Percentiles rank a stretch among this genome's conserved stretches.
These are phyloP conservation scores for Physcia stellaris DNA, from an alignment of 495 filamentous ascomycete species.

Conservation along the genomic window DNA sequence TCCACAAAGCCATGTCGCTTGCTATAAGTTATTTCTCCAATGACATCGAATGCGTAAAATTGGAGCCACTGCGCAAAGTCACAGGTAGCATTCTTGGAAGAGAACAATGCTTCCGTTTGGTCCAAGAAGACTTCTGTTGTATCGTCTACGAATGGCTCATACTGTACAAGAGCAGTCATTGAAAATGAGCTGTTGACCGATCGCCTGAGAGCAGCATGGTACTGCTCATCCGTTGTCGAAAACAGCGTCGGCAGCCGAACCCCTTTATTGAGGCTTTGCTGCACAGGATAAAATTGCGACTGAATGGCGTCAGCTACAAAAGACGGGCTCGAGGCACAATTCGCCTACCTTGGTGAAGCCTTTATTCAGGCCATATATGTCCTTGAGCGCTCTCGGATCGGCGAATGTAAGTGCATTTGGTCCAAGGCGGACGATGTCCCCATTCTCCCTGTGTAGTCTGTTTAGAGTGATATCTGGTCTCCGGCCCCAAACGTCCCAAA, in stretches of 20 bases:
- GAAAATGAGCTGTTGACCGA: slow-evolving; percentile 61
- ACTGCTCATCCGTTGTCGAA: slow-evolving; percentile 59
- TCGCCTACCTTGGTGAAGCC: slow-evolving; percentile 56
- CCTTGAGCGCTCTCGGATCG: slow-evolving; percentile 51
- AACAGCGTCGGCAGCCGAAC: slow-evolving; percentile 59
- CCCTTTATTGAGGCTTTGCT: slow-evolving; percentile 50
- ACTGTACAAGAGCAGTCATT: slow-evolving; percentile 56
- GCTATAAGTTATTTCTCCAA: slow-evolving; percentile 51
- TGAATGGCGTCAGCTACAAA: slow-evolving; percentile 13
- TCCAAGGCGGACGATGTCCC: slow-evolving; percentile 55
- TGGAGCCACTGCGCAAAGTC: slow-evolving; percentile 64
- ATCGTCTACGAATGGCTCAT: slow-evolving; percentile 61
- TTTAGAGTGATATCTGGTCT: slow-evolving; percentile 53
- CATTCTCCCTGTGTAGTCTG: slow-evolving; percentile 53
- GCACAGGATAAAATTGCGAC: slow-evolving; percentile 61
- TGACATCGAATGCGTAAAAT: slow-evolving; percentile 67
- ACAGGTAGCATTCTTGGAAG: slow-evolving; percentile 32
- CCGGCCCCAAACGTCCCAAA: slow-evolving; percentile 47
- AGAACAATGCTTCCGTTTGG: slow-evolving; percentile 49
- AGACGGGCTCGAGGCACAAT: background rate
- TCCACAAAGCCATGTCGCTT: slow-evolving; percentile 50
- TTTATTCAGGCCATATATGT: slow-evolving; percentile 72
- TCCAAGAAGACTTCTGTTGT: slow-evolving; percentile 49
- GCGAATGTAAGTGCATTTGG: slow-evolving; percentile 55
- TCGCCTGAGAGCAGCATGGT: slow-evolving; percentile 55